Conservation (phyloP, 352 stramenopile species). For the Globisporangium lucens region DNA sequence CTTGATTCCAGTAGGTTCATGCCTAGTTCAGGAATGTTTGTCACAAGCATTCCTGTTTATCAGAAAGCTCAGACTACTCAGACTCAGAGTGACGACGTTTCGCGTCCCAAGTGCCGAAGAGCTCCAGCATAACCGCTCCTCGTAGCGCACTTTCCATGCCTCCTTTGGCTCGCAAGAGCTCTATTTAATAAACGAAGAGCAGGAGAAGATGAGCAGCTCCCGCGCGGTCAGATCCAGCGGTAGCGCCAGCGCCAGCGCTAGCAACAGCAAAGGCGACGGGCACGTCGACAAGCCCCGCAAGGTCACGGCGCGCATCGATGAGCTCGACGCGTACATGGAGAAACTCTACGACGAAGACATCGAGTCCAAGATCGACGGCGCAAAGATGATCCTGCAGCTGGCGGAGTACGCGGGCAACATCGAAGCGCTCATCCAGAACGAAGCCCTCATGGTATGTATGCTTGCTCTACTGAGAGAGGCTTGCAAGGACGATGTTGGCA, state of each 20-base stretch:
- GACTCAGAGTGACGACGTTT: conserved; percentile 5
- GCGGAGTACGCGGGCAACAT: conserved; percentile 89
- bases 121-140: conserved; percentile 7
- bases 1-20: not conserved
- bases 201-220: conserved; percentile 16
- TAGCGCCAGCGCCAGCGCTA: not conserved
- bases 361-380: conserved; percentile 83
- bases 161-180: not conserved
- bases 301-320: conserved; percentile 58
- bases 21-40: not conserved
- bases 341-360: conserved; percentile 91
- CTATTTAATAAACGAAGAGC: not conserved
- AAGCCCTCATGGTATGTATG: conserved; percentile 87
- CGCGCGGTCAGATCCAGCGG: conserved; percentile 1
- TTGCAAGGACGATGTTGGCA: too few species aligned
- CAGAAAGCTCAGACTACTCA: not conserved
- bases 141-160: not conserved
- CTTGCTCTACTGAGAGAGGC: too few species aligned
- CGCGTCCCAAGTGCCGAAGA: conserved; percentile 1
- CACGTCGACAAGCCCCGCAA: conserved; percentile 44
- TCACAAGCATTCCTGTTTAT: not conserved
- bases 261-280: conserved; percentile 14
- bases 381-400: conserved; percentile 91
- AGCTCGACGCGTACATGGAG: conserved; percentile 93
- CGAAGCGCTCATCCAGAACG: conserved; percentile 92